Conservation (phyloP, 2,329 filamentous ascomycete genomes). For the Aspergillus clavatus region DNA sequence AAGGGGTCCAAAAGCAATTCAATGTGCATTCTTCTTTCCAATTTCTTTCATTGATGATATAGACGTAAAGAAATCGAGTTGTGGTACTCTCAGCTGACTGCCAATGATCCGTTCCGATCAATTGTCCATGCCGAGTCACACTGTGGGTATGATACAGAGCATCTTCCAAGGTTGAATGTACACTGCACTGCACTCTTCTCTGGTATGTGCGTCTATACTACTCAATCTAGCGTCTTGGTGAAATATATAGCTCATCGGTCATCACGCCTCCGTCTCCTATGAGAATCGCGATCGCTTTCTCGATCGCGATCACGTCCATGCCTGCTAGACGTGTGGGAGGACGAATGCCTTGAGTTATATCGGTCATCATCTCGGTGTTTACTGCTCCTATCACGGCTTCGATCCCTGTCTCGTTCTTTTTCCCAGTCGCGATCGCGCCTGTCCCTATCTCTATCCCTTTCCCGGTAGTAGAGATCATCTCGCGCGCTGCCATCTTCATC, state of each 20-base stretch:
- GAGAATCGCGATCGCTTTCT: slow-evolving; percentile 27
- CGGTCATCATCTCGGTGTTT: slow-evolving; percentile 29
- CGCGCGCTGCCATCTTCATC: slow-evolving; percentile 33
- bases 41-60: no score
- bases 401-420: slow-evolving; percentile 23
- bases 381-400: slow-evolving; percentile 29
- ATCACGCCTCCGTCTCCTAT: slow-evolving; percentile 27
- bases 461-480: slow-evolving; percentile 33
- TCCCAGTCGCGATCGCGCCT: slow-evolving; percentile 27
- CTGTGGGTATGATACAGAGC: slow-evolving; percentile 4
- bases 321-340: slow-evolving; percentile 27
- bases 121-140: no score
- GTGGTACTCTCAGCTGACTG: no score
- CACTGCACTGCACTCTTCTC: no score
- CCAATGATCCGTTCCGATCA: no score
- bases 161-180: no score
- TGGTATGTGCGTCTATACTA: not conserved
- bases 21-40: not conserved
- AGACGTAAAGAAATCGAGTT: no score
- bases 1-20: slow-evolving; percentile 13
- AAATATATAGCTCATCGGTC: slow-evolving; percentile 19
- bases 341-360: slow-evolving; percentile 32
- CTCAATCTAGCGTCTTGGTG: no score
- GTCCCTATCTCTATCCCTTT: slow-evolving; percentile 20
- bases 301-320: slow-evolving; percentile 20